These are phyloP conservation scores for Samsoniella hepiali DNA, from an alignment of 2,329 filamentous ascomycete genomes.

Conservation along the genomic window DNA sequence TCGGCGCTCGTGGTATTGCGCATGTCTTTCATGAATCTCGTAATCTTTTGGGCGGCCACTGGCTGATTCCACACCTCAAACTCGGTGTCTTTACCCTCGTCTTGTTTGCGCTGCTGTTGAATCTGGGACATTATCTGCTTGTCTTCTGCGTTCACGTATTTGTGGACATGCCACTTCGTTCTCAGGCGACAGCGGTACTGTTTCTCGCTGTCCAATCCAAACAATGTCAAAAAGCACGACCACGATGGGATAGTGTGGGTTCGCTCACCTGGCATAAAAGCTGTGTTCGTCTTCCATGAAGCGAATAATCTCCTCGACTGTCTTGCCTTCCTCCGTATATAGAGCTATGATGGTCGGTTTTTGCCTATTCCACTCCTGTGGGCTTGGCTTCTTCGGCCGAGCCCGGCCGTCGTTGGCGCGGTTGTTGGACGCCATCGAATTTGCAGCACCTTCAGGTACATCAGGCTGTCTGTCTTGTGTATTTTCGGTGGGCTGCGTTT, in stretches of 20 bases:
- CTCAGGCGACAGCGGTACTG: background rate
- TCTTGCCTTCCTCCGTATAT: no score
- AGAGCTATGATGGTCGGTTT: background rate
- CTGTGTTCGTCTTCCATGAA: background rate
- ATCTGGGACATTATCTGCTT: background rate
- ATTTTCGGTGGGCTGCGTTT: background rate
- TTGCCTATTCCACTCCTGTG: background rate
- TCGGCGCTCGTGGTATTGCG: background rate
- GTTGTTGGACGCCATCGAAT: no score
- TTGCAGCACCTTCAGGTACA: background rate
- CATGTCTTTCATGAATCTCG: background rate
- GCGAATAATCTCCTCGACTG: background rate
- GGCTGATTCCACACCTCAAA: background rate
- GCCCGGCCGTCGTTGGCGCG: no score
- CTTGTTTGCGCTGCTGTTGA: background rate
- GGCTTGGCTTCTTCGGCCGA: background rate
- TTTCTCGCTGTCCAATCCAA: background rate
- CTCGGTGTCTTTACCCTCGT: background rate
- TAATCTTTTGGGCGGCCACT: background rate
- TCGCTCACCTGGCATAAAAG: slow-evolving; percentile 8
- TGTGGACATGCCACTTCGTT: background rate
- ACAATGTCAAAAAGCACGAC: background rate
- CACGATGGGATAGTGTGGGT: background rate
- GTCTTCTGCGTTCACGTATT: background rate
- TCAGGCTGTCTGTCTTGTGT: background rate